Base-by-base conservation (phyloP, 805 yeast genomes). In the Isabelozyma pseudorhagii region DNA sequence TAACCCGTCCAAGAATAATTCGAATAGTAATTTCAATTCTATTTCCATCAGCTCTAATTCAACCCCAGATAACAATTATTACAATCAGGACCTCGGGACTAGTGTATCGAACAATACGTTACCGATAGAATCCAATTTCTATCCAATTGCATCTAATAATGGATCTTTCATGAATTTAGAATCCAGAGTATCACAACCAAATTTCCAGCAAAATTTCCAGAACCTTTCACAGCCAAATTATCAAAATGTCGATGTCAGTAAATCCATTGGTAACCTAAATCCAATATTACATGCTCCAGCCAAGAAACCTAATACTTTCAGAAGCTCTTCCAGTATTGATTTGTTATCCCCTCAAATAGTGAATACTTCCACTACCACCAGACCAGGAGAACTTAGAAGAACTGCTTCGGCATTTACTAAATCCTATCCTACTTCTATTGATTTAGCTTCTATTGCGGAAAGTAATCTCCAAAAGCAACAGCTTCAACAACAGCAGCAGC, bases 401-500 rank as follows among this genome's bases (percentile, higher is more conserved):
- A 43, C 53, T 8, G 44, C 52, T 34, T 45, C 54, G 42, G 40
- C 57, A 14, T 58, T 58, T 50, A 54, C 62, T 15, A 67, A 66
- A 50, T 80, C 85, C 8, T 75, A 77, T 50, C 80, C 76, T 11
- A 75, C 84, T 3, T 73, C 82, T 8, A 70, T 79, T 34, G 82
- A 82, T 58, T 65, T 83, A 46, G 78, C 83, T n/a, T 73, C 80
- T 28, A 79, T 80, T 49, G 80, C 83, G 38, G 42, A 40, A 38
- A 29, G 11, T 45, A 45, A 40, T 29, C 40, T 34, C 40, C 18
- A 38, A 47, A 18, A 38, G 9, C 29, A 27, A 8, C 40, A 29
- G 38, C 34, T 36, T 17, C 18, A 36, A 29, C 50, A 29, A 46
- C 51, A 11, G 8, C 47, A 9, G 17, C 43, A 28, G 31, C 40